A percentile compares a stretch with the other conserved stretches of the same genome.
These are phyloP conservation scores for Thelonectria discophora DNA, from an alignment of 2,329 filamentous ascomycete genomes.

Conservation along the genomic window DNA sequence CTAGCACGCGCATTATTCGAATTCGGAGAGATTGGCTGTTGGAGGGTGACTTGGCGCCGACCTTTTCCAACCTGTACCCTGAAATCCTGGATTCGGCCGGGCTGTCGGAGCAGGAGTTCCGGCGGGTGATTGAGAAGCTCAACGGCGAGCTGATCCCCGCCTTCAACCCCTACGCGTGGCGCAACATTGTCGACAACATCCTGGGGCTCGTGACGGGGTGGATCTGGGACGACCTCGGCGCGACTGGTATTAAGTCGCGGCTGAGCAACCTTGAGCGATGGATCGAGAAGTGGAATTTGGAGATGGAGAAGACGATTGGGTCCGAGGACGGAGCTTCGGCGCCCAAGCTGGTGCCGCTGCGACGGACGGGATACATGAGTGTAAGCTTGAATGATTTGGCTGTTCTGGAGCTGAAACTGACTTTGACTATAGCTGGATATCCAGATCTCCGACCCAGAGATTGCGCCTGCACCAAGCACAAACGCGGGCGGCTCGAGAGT, in stretches of 20 bases:
- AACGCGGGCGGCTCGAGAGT: conserved; percentile 50
- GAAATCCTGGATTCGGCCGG: conserved; percentile 90
- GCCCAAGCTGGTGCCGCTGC: conserved; percentile 80
- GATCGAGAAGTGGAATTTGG: conserved; percentile 86
- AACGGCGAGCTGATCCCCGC: conserved; percentile 80
- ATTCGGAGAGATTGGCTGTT: conserved; percentile 92
- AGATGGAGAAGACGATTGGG: conserved; percentile 67
- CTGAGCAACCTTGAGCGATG: conserved; percentile 77
- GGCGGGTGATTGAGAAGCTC: conserved; percentile 80
- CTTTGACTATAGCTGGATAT: conserved; percentile 70
- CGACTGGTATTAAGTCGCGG: conserved; percentile 77
- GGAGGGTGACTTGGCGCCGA: conserved; percentile 87
- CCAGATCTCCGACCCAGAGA: conserved; percentile 81
- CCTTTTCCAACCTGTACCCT: conserved; percentile 94
- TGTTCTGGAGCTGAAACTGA: conserved; percentile 20
- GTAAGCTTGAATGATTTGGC: conserved; percentile 54
- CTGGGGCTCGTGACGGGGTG: conserved; percentile 88
- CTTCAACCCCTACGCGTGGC: conserved; percentile 79
- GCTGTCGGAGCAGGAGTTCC: conserved; percentile 86
- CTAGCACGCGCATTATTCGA: conserved; percentile 86
- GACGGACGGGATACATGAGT: conserved; percentile 88
- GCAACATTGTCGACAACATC: conserved; percentile 82
- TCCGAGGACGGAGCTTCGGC: conserved; percentile 60
- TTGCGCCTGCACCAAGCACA: conserved; percentile 62
- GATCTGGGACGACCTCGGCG: conserved; percentile 91